phyloP scores from a whole-genome alignment of 1,284 basidiomycete species.

The Microbotryomycetes sp. region DNA sequence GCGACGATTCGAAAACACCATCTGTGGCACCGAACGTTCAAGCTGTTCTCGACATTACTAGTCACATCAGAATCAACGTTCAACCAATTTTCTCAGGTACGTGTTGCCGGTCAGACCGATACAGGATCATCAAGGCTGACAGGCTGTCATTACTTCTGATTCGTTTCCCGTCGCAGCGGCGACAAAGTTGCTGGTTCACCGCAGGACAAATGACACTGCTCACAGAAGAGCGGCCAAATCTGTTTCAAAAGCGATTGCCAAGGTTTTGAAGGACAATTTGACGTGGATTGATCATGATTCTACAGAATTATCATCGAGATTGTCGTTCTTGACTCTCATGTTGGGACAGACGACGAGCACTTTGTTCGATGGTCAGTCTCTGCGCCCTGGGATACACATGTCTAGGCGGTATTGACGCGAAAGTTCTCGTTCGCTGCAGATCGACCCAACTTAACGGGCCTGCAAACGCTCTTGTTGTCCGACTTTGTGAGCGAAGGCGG shows the following conservation, averaged over 20 bases:
- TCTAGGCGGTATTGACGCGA: background rate
- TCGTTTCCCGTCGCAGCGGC: conserved; percentile 7
- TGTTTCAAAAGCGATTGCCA: conserved; percentile 63
- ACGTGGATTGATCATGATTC: conserved; percentile 54
- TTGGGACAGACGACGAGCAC: conserved; percentile 65
- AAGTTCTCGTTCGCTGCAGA: conserved; percentile 2
- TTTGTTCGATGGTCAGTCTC: conserved; percentile 69
- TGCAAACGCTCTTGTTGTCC: conserved; percentile 74
- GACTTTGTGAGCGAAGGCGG: conserved; percentile 70
- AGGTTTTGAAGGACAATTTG: conserved; percentile 68
- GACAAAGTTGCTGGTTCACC: conserved; percentile 66
- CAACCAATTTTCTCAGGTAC: conserved; percentile 84
- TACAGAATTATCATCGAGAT: conserved; percentile 37
- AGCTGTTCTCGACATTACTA: conserved; percentile 71
- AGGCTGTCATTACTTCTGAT: conserved; percentile 9
- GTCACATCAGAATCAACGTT: conserved; percentile 68
- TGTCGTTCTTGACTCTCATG: conserved; percentile 56
- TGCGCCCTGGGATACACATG: background rate
- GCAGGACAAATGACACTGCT: conserved; percentile 63
- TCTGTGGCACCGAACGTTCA: conserved; percentile 53
- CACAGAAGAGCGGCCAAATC: conserved; percentile 72
- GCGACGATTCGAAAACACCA: conserved; percentile 49
- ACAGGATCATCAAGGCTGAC: background rate
- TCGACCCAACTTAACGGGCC: conserved; percentile 41
- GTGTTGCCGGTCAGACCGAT: conserved; percentile 28